Conservation (phyloP, 148 eudicot genomes). For the Beta vulgaris region DNA sequence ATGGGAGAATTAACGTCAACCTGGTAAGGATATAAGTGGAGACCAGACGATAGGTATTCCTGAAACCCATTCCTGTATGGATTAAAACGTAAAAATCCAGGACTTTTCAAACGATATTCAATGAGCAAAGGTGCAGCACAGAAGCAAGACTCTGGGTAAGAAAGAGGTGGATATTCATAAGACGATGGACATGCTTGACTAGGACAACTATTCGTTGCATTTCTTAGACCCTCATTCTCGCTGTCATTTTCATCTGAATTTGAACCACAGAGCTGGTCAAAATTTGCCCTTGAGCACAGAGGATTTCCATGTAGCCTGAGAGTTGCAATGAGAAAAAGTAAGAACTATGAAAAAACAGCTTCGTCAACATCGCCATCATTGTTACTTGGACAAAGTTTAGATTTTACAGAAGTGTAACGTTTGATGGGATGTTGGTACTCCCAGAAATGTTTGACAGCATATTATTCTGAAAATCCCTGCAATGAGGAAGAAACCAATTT, state of each 20-base stretch:
- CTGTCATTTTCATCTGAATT: not conserved
- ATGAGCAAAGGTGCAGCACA: slow-evolving; percentile 57
- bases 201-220: slow-evolving; percentile 30
- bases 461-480: slow-evolving; percentile 70
- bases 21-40: slow-evolving; percentile 38
- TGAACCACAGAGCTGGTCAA: slow-evolving; percentile 20
- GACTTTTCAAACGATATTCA: slow-evolving; percentile 63
- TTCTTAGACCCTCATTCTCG: slow-evolving; percentile 15
- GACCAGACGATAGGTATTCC: slow-evolving; percentile 48
- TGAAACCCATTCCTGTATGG: slow-evolving; percentile 46
- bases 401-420: slow-evolving; percentile 49
- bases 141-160: slow-evolving; percentile 45
- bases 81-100: slow-evolving; percentile 47
- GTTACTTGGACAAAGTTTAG: not conserved
- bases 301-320: slow-evolving; percentile 31
- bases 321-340: slow-evolving; percentile 9
- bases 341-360: slow-evolving; percentile 3
- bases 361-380: not conserved
- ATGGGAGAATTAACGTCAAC: slow-evolving; percentile 36
- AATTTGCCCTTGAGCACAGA: slow-evolving; percentile 25
- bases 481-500: slow-evolving; percentile 14
- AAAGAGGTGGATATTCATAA: slow-evolving; percentile 50
- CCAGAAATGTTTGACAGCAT: slow-evolving; percentile 48
- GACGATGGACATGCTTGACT: slow-evolving; percentile 25
- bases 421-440: slow-evolving; percentile 39